Evolutionary conservation across 2,329 filamentous ascomycete species (phyloP), one percentile per base, ranked within the genome.

Genomic region (Fusarium sp.): DNA sequence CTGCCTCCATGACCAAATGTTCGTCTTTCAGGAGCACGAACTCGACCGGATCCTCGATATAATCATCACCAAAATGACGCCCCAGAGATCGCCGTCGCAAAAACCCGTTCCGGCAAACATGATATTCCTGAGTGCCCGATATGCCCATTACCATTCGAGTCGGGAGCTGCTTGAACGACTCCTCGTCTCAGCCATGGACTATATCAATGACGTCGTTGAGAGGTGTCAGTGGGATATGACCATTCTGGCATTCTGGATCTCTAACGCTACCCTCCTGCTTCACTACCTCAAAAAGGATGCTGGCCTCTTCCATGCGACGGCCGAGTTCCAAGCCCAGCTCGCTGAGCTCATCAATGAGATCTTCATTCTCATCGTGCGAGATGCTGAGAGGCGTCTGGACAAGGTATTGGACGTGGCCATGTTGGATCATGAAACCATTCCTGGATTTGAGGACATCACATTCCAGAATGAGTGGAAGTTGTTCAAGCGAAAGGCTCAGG

Each of bases 391-490:
- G 76, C 92, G 97, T 72, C 94, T 99, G 86, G 97, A 99, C 85
- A 98, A 98, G 84, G 94, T 98, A 38, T 86, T 99, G 50, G 96
- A 98, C 81, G 88, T 91, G 32, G 95, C 95, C 22, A 98, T 99
- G 93, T 89, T 99, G 59, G 97, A 99, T 79, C 96, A 98, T 82
- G 97, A 99, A 84, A 98, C 95, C 0, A 99, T 99, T 72, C 96
- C 97, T 2, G 97, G 97, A 1, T 97, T 99, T 75, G 96, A 98
- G 80, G 96, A 98, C 80, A 95, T 99, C 69, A 92, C 95, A 7
- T 99, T 99, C 80, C 96, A 98, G 81, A 95, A 98, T 80, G 97
- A 99, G 81, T 99, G 97, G 97, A 98, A 98, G 79, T 89, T 99
- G 40, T 97, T 99, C 85, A 95, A 97, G 80, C 90, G 93, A 66